phyloP scores from a whole-genome alignment of 2,329 filamentous ascomycete genomes.

The Colletotrichum filicis region DNA sequence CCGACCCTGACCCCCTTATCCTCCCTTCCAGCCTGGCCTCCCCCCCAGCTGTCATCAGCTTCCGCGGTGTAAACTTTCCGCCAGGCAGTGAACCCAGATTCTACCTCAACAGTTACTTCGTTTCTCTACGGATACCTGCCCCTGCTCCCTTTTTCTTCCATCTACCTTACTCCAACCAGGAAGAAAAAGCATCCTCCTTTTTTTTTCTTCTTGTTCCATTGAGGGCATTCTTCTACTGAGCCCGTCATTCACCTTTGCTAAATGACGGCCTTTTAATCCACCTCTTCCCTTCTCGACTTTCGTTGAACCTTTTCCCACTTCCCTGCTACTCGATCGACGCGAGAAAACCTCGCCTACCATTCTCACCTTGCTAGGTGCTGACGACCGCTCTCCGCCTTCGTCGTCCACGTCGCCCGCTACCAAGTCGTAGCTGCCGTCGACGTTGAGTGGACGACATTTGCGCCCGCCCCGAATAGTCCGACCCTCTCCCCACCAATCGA shows the following conservation, averaged over 20 bases:
- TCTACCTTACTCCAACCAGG: conserved; percentile 22
- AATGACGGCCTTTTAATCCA: conserved; percentile 52
- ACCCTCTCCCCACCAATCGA: background rate
- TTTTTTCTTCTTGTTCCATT: conserved; percentile 10
- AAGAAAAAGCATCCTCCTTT: conserved; percentile 14
- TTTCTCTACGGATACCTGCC: conserved; percentile 13
- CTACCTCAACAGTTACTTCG: conserved; percentile 3
- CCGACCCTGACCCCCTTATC: conserved; percentile 35
- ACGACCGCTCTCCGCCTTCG: background rate
- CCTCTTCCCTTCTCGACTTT: conserved; percentile 54
- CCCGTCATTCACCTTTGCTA: conserved; percentile 36
- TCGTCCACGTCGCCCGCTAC: conserved; percentile 12
- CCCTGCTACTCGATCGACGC: conserved; percentile 3
- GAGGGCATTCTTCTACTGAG: conserved; percentile 32
- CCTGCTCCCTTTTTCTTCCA: conserved; percentile 34
- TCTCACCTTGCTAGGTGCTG: background rate
- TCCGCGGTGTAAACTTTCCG: conserved; percentile 33
- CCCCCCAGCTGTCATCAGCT: conserved; percentile 34
- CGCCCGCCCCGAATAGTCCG: background rate
- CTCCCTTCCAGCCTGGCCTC: conserved; percentile 34
- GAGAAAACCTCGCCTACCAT: conserved; percentile 2
- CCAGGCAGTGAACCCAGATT: conserved; percentile 9
- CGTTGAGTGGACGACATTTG: background rate
- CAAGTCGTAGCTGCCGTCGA: background rate
- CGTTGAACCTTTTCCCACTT: conserved; percentile 41